Evolutionary conservation across 2,329 filamentous ascomycete species (phyloP).

Genomic region (Canariomyces notabilis): DNA sequence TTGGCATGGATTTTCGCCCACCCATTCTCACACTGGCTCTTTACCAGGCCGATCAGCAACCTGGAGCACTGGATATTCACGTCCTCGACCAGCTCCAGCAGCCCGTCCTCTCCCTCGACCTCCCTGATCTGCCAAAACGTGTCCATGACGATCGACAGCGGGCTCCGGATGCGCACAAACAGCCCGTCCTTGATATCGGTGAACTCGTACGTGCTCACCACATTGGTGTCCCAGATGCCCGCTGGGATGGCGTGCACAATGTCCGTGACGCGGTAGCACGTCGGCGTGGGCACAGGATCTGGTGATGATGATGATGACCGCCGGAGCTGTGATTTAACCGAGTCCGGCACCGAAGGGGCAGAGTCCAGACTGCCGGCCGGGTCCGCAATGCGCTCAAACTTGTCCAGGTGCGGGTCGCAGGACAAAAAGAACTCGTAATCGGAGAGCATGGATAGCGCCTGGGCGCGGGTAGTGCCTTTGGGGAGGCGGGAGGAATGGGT

Average conservation of each 20-base stretch:
- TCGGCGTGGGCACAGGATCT: not conserved
- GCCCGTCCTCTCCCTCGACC: conserved; percentile 25
- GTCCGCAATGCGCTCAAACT: conserved; percentile 34
- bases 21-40: conserved; percentile 45
- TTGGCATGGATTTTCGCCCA: conserved; percentile 48
- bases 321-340: conserved; percentile 24
- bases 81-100: conserved; percentile 44
- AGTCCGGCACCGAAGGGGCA: conserved; percentile 22
- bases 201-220: conserved; percentile 51
- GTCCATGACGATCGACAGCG: conserved; percentile 49
- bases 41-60: conserved; percentile 45
- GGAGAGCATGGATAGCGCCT: conserved; percentile 44
- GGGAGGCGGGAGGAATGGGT: conserved; percentile 42
- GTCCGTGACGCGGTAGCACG: conserved; percentile 45
- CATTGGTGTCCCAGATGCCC: conserved; percentile 50
- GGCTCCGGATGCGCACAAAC: conserved; percentile 48
- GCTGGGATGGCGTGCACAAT: conserved; percentile 48
- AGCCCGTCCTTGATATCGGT: conserved; percentile 44
- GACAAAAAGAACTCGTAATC: conserved; percentile 48
- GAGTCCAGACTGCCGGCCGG: conserved; percentile 14
- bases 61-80: conserved; percentile 47
- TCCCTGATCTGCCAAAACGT: conserved; percentile 43
- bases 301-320: conserved; percentile 27
- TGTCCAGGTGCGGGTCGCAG: conserved; percentile 48
- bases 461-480: conserved; percentile 29